Percentiles rank a stretch among this genome's conserved stretches.
Evolutionary conservation across 257 asterid species (phyloP).

Genomic region (Ocimum tenuiflorum): DNA sequence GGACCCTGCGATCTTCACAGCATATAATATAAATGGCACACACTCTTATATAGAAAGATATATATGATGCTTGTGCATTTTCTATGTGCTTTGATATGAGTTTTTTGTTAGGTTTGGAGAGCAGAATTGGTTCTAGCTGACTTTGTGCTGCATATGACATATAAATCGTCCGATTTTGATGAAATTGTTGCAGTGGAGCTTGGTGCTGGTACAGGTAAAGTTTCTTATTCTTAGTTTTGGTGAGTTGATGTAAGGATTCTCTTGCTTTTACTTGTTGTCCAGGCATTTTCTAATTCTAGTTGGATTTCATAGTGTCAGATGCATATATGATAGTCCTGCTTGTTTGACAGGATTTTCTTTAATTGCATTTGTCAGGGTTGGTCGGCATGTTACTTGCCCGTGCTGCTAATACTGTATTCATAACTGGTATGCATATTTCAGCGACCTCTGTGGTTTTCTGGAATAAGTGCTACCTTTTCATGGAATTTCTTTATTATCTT

Average conservation of each 20-base stretch:
- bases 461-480: background rate
- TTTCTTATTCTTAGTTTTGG: conserved; percentile 19
- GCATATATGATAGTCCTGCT: conserved; percentile 1
- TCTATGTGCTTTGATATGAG: background rate
- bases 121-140: conserved; percentile 88
- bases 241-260: conserved; percentile 9
- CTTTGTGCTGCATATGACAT: conserved; percentile 67
- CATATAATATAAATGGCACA: background rate
- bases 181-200: conserved; percentile 72
- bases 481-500: background rate
- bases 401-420: conserved; percentile 72
- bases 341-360: conserved; percentile 19
- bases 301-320: background rate
- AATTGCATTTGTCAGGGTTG: conserved; percentile 50
- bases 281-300: background rate
- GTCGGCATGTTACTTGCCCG: conserved; percentile 86
- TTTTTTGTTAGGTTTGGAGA: conserved; percentile 64
- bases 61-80: background rate
- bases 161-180: conserved; percentile 46
- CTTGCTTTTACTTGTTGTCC: conserved; percentile 7
- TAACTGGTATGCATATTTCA: conserved; percentile 52
- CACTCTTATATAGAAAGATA: background rate
- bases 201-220: conserved; percentile 92
- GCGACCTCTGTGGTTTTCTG: background rate
- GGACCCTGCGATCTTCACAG: background rate